Evolutionary conservation across 2,329 filamentous ascomycete genomes (phyloP).

Genomic region (Penicillium sp.): DNA sequence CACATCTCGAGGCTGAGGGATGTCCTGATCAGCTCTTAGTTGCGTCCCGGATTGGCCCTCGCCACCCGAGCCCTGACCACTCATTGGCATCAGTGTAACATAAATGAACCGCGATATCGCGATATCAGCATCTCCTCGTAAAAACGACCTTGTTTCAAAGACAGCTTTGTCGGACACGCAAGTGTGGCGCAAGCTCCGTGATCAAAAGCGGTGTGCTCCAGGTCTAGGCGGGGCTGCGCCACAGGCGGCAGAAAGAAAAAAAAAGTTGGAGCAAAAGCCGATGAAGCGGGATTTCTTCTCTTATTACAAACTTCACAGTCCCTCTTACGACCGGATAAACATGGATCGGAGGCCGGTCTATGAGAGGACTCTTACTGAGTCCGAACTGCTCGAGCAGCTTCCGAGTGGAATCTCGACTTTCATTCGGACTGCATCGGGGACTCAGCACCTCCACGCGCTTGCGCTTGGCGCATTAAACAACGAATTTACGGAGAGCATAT

Average conservation of each 20-base stretch:
- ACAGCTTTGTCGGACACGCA: slow-evolving; percentile 19
- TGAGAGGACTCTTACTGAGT: slow-evolving; percentile 55
- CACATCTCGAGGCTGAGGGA: slow-evolving; percentile 17
- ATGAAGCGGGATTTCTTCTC: slow-evolving; percentile 17
- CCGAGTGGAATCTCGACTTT: slow-evolving; percentile 68
- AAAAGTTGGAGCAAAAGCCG: slow-evolving; percentile 23
- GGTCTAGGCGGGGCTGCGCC: slow-evolving; percentile 27
- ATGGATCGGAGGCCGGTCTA: slow-evolving; percentile 41
- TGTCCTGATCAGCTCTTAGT: slow-evolving; percentile 10
- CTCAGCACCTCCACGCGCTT: slow-evolving; percentile 68
- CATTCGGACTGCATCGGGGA: slow-evolving; percentile 61
- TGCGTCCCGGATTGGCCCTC: slow-evolving; percentile 12
- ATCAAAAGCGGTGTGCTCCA: background rate
- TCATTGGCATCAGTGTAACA: slow-evolving; percentile 27
- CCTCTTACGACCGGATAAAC: slow-evolving; percentile 33
- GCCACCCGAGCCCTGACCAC: slow-evolving; percentile 16
- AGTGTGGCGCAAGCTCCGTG: slow-evolving; percentile 30
- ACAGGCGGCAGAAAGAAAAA: slow-evolving; percentile 38
- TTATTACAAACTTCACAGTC: slow-evolving; percentile 30
- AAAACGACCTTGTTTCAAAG: slow-evolving; percentile 6
- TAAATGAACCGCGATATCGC: slow-evolving; percentile 19
- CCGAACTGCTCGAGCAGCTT: slow-evolving; percentile 54
- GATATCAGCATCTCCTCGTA: slow-evolving; percentile 17
- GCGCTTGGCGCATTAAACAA: slow-evolving; percentile 67
- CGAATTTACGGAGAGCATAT: slow-evolving; percentile 68